Percentiles rank a stretch among this genome's conserved stretches.
These are phyloP conservation scores for Hemerocallis citrina DNA, from an alignment of 106 monocot genomes.

Conservation along the genomic window DNA sequence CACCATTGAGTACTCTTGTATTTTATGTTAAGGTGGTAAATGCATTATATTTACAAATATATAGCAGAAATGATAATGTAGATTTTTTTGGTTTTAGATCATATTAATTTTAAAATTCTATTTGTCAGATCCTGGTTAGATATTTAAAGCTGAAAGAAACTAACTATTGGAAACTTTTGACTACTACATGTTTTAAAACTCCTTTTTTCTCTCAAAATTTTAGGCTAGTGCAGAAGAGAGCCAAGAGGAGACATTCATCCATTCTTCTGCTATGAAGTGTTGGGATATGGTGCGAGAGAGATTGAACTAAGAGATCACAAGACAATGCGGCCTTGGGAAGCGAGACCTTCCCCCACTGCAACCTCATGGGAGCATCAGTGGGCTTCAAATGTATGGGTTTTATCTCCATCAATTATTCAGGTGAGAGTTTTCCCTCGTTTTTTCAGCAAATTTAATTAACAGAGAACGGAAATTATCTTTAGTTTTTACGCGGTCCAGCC, in stretches of 20 bases:
- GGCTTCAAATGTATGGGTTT: slow-evolving; percentile 80
- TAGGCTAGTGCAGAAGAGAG: slow-evolving; percentile 53
- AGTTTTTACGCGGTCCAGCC: too few species aligned
- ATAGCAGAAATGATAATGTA: too few species aligned
- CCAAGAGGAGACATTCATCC: slow-evolving; percentile 29
- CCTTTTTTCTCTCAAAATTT: slow-evolving; percentile 4
- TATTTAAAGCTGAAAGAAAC: too few species aligned
- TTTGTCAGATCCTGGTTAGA: not conserved
- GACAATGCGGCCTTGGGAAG: slow-evolving; percentile 12
- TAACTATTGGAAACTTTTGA: too few species aligned
- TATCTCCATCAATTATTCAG: slow-evolving; percentile 44
- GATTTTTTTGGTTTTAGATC: too few species aligned
- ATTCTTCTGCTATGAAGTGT: slow-evolving; percentile 36
- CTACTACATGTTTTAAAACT: not conserved
- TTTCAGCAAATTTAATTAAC: too few species aligned
- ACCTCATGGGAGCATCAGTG: slow-evolving; percentile 28
- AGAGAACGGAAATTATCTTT: too few species aligned
- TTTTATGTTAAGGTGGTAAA: too few species aligned
- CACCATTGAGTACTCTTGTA: too few species aligned
- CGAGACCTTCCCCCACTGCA: slow-evolving; percentile 19
- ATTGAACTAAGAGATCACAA: slow-evolving; percentile 43
- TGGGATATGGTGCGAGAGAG: slow-evolving; percentile 50
- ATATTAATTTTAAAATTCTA: not conserved
- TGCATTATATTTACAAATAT: too few species aligned
- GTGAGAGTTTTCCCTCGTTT: too few species aligned